Conservation (phyloP, 2,329 filamentous ascomycete species). For the Penicillium sp. region DNA sequence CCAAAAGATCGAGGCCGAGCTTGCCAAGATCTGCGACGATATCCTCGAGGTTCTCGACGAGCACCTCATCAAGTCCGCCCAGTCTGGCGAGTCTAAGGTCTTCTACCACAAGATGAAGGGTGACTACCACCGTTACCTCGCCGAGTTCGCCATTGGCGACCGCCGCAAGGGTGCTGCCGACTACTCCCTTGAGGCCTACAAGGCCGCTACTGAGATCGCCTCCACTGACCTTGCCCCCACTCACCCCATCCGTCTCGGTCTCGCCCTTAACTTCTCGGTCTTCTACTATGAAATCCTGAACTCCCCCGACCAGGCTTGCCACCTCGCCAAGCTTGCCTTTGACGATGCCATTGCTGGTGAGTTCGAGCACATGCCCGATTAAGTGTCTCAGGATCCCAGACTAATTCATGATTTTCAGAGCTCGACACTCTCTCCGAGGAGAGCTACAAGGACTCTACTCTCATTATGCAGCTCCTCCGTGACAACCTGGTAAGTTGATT, state of each 20-base stretch:
- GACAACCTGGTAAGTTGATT: constrained; percentile 78
- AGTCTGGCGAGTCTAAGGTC: constrained; percentile 97
- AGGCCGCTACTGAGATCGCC: constrained; percentile 86
- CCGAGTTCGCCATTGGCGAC: constrained; percentile 92
- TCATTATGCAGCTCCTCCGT: constrained; percentile 98
- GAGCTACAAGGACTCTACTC: constrained; percentile 98
- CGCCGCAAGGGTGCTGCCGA: constrained; percentile 94
- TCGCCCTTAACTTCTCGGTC: constrained; percentile 94
- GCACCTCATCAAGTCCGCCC: constrained; percentile 90
- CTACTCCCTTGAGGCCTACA: constrained; percentile 96
- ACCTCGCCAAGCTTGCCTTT: constrained; percentile 93
- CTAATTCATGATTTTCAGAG: constrained; percentile 58
- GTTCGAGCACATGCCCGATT: constrained; percentile 29
- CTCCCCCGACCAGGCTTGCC: constrained; percentile 96
- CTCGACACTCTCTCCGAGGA: constrained; percentile 96
- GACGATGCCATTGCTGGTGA: constrained; percentile 90
- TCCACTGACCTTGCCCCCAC: constrained; percentile 87
- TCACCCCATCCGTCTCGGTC: constrained; percentile 88
- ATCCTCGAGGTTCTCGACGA: constrained; percentile 93
- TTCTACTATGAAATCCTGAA: constrained; percentile 99
- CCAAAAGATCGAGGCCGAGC: constrained; percentile 95
- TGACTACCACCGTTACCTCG: constrained; percentile 98
- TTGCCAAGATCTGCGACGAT: constrained; percentile 96
- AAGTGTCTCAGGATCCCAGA: constrained; percentile 14
- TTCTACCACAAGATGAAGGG: constrained; percentile 99